Conservation (phyloP, 257 asterid genomes). For the Forsythia viridissima region DNA sequence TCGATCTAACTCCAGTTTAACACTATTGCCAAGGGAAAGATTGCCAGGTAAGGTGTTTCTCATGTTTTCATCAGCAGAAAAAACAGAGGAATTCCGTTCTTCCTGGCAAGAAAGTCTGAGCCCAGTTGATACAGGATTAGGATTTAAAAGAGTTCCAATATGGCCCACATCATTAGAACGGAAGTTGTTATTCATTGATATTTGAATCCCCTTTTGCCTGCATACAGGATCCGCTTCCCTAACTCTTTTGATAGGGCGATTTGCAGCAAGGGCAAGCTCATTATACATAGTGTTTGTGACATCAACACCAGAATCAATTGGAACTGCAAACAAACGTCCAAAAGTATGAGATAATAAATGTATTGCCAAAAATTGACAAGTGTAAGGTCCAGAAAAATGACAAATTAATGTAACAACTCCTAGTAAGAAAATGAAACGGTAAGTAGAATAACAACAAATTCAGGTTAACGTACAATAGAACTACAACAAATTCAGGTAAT, state of each 20-base stretch:
- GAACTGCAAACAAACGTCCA: slow-evolving; percentile 42
- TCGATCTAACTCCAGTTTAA: slow-evolving; percentile 55
- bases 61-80: slow-evolving; percentile 46
- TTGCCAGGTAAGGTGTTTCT: slow-evolving; percentile 25
- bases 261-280: slow-evolving; percentile 33
- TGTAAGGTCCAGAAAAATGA: background rate
- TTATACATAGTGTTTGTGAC: slow-evolving; percentile 32
- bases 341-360: background rate
- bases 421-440: slow-evolving; percentile 13
- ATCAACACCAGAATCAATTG: slow-evolving; percentile 35
- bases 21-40: slow-evolving; percentile 22
- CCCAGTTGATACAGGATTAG: slow-evolving; percentile 68
- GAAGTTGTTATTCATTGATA: slow-evolving; percentile 45
- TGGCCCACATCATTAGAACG: slow-evolving; percentile 38
- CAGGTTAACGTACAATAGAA: background rate
- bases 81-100: slow-evolving; percentile 47
- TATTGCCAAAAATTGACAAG: background rate
- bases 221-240: slow-evolving; percentile 43
- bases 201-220: slow-evolving; percentile 53
- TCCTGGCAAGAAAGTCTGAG: slow-evolving; percentile 67
- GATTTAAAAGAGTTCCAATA: slow-evolving; percentile 49
- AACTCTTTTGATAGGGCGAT: slow-evolving; percentile 43
- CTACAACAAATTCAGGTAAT: background rate
- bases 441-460: background rate
- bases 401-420: background rate